Percentiles rank a stretch among this genome's conserved stretches.
These are phyloP conservation scores for Plectosphaerella cucumerina DNA, from an alignment of 2,329 filamentous ascomycete genomes.

Conservation along the genomic window DNA sequence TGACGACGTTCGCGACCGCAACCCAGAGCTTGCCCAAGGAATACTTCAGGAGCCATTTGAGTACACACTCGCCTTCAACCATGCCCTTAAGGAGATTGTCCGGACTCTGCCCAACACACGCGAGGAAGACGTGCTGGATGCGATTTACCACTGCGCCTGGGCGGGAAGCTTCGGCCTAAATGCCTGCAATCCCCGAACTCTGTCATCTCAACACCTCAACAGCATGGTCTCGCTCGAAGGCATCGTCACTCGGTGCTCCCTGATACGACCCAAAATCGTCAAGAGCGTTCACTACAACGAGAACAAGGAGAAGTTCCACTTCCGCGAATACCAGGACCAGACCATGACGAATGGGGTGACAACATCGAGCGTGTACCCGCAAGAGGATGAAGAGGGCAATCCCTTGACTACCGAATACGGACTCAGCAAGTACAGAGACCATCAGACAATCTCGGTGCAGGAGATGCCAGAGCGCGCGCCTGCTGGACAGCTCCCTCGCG, in stretches of 20 bases:
- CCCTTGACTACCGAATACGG: constrained; percentile 93
- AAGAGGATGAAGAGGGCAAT: constrained; percentile 89
- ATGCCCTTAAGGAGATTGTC: constrained; percentile 84
- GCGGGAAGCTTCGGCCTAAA: constrained; percentile 93
- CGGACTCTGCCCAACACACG: constrained; percentile 73
- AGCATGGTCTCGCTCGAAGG: constrained; percentile 97
- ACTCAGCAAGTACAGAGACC: constrained; percentile 91
- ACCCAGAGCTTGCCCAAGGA: constrained; percentile 70
- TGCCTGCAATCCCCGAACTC: constrained; percentile 87
- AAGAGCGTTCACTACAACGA: constrained; percentile 98
- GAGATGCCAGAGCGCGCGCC: constrained; percentile 98
- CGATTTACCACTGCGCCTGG: constrained; percentile 94
- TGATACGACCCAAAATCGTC: constrained; percentile 95
- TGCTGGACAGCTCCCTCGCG: constrained; percentile 88
- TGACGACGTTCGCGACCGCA: constrained; percentile 89
- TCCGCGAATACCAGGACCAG: constrained; percentile 89
- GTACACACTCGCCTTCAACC: constrained; percentile 81
- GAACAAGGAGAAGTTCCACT: constrained; percentile 78
- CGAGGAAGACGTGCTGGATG: constrained; percentile 71
- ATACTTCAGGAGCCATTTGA: constrained; percentile 86
- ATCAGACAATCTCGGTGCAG: constrained; percentile 96
- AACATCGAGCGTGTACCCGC: constrained; percentile 88
- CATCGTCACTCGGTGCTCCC: constrained; percentile 92
- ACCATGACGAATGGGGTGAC: constrained; percentile 93
- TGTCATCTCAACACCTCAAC: constrained; percentile 86